Evolutionary conservation across 352 stramenopile genomes (phyloP), one percentile per base, ranked within the genome.

Genomic region (Phytophthora boehmeriae): DNA sequence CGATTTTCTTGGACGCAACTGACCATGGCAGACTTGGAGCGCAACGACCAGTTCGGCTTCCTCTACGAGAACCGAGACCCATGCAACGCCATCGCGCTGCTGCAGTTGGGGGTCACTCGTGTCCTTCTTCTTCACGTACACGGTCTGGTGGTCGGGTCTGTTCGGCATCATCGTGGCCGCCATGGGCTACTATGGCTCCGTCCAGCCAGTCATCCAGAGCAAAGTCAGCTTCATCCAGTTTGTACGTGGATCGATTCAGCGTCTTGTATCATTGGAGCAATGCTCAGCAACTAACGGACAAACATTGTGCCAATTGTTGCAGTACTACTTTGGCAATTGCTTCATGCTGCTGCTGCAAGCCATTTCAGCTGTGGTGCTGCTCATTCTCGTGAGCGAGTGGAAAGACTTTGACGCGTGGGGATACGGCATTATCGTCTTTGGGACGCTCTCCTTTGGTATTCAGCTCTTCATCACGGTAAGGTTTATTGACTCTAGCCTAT

Each of bases 221-320:
- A 93, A 93, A 88, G 83, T 90, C 56, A 91, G 80, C 80, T 93
- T 93, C 63, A 86, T 93, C 67, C 85, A 93, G 49, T 92, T 93
- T 47, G 83, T 92, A 78, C 66, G 83, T 86, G 14, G 0, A 20
- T 32, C 34, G 13, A 41, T 35, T 13, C 2, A 30, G 1, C 30
- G 19, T 51, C 13, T 49, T 20, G 11, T 34, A 9, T 50, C 11
- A 6, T 1, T 54, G 25, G 20, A 11, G 34, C 14, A 25, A 30
- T 30, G 25, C 25, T n/a, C 25, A 30, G 25, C 25, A 30, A 30
- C 25, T 8, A 30, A 6, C 25, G 3, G 25, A 30, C 25, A 30
- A 30, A 30, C 25, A 6, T 30, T 30, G 25, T 30, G 25, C 4
- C 5, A 17, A 17, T 39, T 49, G 32, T 14, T 44, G 13, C 70